These are phyloP conservation scores for Leucocoprinus leucothites DNA, from an alignment of 768 basidiomycete genomes.

Conservation along the genomic window DNA sequence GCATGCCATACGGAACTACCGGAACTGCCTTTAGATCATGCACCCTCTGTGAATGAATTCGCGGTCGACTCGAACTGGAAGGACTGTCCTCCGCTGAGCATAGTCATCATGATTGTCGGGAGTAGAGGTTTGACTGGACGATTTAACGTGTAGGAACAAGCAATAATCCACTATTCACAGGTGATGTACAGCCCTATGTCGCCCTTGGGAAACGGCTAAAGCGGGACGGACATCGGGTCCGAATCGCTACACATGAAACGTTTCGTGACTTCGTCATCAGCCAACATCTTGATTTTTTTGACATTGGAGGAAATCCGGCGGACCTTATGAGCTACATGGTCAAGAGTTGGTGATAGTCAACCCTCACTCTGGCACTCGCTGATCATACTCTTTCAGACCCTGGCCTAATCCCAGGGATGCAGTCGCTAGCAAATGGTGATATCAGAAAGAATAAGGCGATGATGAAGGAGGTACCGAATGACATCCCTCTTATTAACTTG, in stretches of 20 bases:
- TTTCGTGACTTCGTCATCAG: conserved; percentile 54
- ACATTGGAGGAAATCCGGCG: conserved; percentile 59
- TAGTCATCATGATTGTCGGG: conserved; percentile 68
- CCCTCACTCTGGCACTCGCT: background rate
- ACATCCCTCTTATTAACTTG: background rate
- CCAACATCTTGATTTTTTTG: conserved; percentile 54
- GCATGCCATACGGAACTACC: conserved; percentile 48
- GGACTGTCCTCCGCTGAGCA: conserved; percentile 40
- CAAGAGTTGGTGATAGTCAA: conserved; percentile 41
- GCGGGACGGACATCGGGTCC: conserved; percentile 53
- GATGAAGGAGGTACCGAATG: conserved; percentile 39
- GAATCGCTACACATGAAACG: conserved; percentile 60
- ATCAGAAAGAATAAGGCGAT: conserved; percentile 56
- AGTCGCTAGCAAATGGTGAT: conserved; percentile 58
- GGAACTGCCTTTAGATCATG: conserved; percentile 46
- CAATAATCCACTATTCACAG: conserved; percentile 23
- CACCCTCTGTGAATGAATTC: conserved; percentile 46
- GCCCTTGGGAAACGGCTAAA: conserved; percentile 49
- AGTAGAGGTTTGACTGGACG: conserved; percentile 44
- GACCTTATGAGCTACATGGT: conserved; percentile 75
- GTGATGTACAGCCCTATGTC: conserved; percentile 67
- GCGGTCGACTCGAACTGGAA: conserved; percentile 28
- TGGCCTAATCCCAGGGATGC: conserved; percentile 58
- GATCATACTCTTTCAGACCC: conserved; percentile 40
- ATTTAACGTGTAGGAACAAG: background rate